phyloP scores from a whole-genome alignment of 1,284 basidiomycete genomes.

The Acaromyces ingoldii region DNA sequence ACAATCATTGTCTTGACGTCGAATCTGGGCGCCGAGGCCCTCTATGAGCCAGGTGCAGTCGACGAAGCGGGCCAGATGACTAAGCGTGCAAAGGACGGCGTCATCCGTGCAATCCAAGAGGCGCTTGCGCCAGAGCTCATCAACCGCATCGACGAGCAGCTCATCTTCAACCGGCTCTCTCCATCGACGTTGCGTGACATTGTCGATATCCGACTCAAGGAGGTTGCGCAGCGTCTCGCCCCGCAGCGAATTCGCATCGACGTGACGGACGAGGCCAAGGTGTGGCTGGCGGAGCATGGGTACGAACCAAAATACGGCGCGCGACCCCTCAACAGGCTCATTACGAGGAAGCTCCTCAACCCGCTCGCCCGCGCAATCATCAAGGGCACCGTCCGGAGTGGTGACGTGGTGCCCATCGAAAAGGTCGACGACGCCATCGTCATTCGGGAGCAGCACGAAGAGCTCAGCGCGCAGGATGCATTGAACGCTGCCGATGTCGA shows the following conservation, averaged over 20 bases:
- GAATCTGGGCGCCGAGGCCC: conserved; percentile 65
- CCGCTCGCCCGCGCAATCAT: conserved; percentile 36
- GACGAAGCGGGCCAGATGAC: conserved; percentile 64
- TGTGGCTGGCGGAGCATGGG: conserved; percentile 73
- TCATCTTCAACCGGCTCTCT: conserved; percentile 66
- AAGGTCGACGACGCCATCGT: conserved; percentile 3
- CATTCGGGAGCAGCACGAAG: not conserved
- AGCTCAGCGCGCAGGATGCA: too few relatives aligned
- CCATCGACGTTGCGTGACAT: conserved; percentile 72
- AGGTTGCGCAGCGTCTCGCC: conserved; percentile 17
- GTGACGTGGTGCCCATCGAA: conserved; percentile 18
- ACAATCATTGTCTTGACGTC: conserved; percentile 55
- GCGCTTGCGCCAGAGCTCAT: conserved; percentile 72
- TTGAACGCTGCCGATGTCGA: too few relatives aligned
- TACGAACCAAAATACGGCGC: conserved; percentile 83
- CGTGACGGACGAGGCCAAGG: conserved; percentile 62
- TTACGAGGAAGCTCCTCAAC: conserved; percentile 41
- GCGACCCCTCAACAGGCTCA: conserved; percentile 57
- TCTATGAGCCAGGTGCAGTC: conserved; percentile 66
- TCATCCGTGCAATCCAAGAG: conserved; percentile 66
- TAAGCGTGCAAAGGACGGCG: conserved; percentile 61
- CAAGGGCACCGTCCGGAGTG: conserved; percentile 17
- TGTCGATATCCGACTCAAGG: conserved; percentile 60
- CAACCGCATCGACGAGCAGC: conserved; percentile 72
- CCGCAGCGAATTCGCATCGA: conserved; percentile 64